These are phyloP conservation scores for Candida insectorum DNA, from an alignment of 805 yeast species.

Conservation along the genomic window DNA sequence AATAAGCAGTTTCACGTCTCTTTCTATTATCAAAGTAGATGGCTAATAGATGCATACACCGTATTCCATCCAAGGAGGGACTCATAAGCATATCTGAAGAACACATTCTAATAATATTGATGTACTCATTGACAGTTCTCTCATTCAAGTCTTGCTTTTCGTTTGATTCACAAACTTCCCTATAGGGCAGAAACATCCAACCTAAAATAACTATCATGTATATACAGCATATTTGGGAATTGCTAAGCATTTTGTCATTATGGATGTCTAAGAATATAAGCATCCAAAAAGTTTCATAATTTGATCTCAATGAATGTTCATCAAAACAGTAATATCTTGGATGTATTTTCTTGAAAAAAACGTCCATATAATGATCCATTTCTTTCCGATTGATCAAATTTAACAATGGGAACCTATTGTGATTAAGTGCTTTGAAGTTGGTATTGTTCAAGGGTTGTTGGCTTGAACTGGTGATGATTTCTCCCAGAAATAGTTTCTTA, in stretches of 20 bases:
- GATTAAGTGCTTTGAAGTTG: background rate
- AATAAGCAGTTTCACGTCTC: slow-evolving; percentile 48
- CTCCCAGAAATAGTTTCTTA: slow-evolving; percentile 2
- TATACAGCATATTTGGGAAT: slow-evolving; percentile 35
- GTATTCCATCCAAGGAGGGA: slow-evolving; percentile 43
- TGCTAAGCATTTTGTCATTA: slow-evolving; percentile 2
- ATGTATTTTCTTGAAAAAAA: slow-evolving; percentile 10
- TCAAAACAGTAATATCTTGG: slow-evolving; percentile 8
- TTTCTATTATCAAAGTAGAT: slow-evolving; percentile 42
- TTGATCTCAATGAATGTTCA: slow-evolving; percentile 2
- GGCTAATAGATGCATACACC: slow-evolving; percentile 39
- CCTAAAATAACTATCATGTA: slow-evolving; percentile 30
- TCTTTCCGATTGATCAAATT: slow-evolving; percentile 6
- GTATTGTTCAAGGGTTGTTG: slow-evolving; percentile 5
- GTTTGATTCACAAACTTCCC: slow-evolving; percentile 9
- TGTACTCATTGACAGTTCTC: slow-evolving; percentile 25
- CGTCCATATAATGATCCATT: slow-evolving; percentile 9
- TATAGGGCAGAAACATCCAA: slow-evolving; percentile 33
- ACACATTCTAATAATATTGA: slow-evolving; percentile 40
- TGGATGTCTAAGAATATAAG: slow-evolving; percentile 4
- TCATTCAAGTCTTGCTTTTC: slow-evolving; percentile 12
- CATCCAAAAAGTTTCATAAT: slow-evolving; percentile 4
- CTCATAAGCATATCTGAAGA: slow-evolving; percentile 42
- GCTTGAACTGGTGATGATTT: slow-evolving; percentile 9
- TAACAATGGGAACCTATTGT: slow-evolving; percentile 8